Evolutionary conservation across 305 asterid species (phyloP).

Genomic region (Fraxinus baroniana): DNA sequence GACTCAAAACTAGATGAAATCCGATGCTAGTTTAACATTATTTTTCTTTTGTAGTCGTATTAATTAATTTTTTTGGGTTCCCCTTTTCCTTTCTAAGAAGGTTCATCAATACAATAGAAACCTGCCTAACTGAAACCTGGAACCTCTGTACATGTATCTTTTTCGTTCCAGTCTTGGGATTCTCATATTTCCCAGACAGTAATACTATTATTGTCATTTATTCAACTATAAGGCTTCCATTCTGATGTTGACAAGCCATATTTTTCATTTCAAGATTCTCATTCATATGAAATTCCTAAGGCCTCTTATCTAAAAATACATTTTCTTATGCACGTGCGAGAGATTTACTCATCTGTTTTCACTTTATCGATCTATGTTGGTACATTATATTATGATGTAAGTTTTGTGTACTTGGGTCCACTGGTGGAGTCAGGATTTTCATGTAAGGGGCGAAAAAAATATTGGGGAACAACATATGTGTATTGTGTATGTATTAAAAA

Average conservation of each 20-base stretch:
- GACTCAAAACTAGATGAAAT: constrained; percentile 46
- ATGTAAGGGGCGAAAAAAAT: not conserved
- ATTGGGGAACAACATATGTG: too few species aligned
- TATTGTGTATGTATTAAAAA: too few species aligned
- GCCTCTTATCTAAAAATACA: not conserved
- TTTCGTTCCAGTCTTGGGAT: constrained; percentile 29
- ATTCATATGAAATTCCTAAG: not conserved
- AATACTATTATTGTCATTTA: constrained; percentile 14
- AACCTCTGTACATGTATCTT: constrained; percentile 46
- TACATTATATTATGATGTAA: not conserved
- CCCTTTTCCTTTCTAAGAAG: constrained; percentile 17
- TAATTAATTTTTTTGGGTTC: constrained; percentile 43
- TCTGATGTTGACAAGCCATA: constrained; percentile 25
- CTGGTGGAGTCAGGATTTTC: not conserved
- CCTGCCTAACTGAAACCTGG: constrained; percentile 34
- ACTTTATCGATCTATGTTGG: not conserved
- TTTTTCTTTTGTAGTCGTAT: constrained; percentile 43
- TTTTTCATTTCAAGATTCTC: constrained; percentile 17
- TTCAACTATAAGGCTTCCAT: constrained; percentile 21
- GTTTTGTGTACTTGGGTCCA: not conserved
- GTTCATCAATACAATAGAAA: constrained; percentile 24
- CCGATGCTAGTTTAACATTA: constrained; percentile 32
- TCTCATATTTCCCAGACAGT: constrained; percentile 34
- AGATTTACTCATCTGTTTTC: not conserved
- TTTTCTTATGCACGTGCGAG: not conserved